Evolutionary conservation across 768 basidiomycete genomes (phyloP).

Genomic region (Cystobasidium ongulense): DNA sequence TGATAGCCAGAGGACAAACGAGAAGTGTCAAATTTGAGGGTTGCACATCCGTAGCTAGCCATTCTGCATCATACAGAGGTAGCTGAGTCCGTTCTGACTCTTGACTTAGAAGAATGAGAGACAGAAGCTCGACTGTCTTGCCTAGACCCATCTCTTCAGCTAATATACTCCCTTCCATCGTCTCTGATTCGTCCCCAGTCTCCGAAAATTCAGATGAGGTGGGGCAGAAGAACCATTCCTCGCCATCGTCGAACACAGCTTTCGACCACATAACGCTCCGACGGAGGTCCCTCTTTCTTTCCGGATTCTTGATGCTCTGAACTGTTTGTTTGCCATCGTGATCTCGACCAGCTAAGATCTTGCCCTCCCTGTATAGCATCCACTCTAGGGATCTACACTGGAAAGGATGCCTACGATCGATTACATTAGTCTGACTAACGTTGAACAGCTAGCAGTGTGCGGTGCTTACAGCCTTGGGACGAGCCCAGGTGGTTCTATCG

Average conservation of each 20-base stretch:
- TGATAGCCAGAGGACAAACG: slow-evolving; percentile 46
- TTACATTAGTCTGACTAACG: too few relatives aligned
- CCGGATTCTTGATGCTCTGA: neutral
- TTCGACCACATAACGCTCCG: slow-evolving; percentile 34
- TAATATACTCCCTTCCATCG: slow-evolving; percentile 44
- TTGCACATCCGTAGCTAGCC: slow-evolving; percentile 33
- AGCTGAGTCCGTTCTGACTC: slow-evolving; percentile 31
- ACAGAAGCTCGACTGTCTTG: slow-evolving; percentile 48
- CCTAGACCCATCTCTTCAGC: slow-evolving; percentile 50
- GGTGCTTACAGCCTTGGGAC: neutral
- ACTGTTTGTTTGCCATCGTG: neutral
- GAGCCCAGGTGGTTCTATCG: neutral
- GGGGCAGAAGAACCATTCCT: slow-evolving; percentile 8
- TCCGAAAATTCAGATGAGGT: neutral
- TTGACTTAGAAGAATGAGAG: slow-evolving; percentile 42
- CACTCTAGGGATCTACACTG: slow-evolving; percentile 45
- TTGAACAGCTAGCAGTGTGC: neutral
- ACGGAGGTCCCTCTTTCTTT: neutral
- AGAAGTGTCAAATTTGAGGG: slow-evolving; percentile 45
- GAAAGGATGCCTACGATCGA: slow-evolving; percentile 43
- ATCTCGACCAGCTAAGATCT: neutral
- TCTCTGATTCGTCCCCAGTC: slow-evolving; percentile 31
- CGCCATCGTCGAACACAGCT: slow-evolving; percentile 25
- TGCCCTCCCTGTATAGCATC: slow-evolving; percentile 43
- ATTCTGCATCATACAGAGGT: slow-evolving; percentile 28